phyloP scores from a whole-genome alignment of 257 asterid species.

The Solanum sitiens region DNA sequence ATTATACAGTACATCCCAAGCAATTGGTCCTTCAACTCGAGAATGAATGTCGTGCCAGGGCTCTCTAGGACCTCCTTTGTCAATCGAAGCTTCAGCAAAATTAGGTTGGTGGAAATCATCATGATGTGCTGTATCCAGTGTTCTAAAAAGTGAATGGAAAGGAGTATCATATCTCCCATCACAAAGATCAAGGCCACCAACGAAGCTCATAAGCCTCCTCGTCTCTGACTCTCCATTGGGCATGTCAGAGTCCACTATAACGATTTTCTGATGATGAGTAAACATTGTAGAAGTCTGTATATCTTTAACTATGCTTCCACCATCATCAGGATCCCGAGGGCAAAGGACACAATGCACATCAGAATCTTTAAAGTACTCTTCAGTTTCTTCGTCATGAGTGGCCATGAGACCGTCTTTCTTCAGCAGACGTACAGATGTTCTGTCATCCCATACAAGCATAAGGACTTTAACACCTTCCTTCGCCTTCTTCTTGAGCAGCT shows the following conservation, averaged over 20 bases:
- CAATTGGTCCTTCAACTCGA: slow-evolving; percentile 68
- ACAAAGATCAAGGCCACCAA: slow-evolving; percentile 86
- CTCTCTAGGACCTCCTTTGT: slow-evolving; percentile 79
- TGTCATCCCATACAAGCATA: slow-evolving; percentile 86
- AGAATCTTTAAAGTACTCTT: slow-evolving; percentile 34
- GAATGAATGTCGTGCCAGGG: slow-evolving; percentile 94
- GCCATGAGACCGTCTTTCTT: slow-evolving; percentile 87
- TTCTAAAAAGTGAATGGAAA: slow-evolving; percentile 75
- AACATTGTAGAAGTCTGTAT: slow-evolving; percentile 78
- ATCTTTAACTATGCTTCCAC: slow-evolving; percentile 68
- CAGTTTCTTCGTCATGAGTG: slow-evolving; percentile 81
- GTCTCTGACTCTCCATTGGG: slow-evolving; percentile 30
- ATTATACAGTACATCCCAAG: slow-evolving; percentile 79
- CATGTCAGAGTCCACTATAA: slow-evolving; percentile 53
- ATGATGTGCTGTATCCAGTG: slow-evolving; percentile 72
- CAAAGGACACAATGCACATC: slow-evolving; percentile 67
- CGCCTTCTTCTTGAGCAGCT: slow-evolving; percentile 66
- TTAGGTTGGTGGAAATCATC: slow-evolving; percentile 88
- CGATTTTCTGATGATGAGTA: slow-evolving; percentile 82
- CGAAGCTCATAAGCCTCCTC: slow-evolving; percentile 71
- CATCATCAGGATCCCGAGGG: slow-evolving; percentile 76
- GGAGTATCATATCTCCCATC: slow-evolving; percentile 82
- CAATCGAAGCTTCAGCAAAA: slow-evolving; percentile 47
- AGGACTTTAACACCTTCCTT: slow-evolving; percentile 66
- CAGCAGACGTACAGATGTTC: slow-evolving; percentile 59